Evolutionary conservation across 805 yeast species (phyloP), one percentile per base, ranked within the genome.

Genomic region (Ogataea ganodermae): DNA sequence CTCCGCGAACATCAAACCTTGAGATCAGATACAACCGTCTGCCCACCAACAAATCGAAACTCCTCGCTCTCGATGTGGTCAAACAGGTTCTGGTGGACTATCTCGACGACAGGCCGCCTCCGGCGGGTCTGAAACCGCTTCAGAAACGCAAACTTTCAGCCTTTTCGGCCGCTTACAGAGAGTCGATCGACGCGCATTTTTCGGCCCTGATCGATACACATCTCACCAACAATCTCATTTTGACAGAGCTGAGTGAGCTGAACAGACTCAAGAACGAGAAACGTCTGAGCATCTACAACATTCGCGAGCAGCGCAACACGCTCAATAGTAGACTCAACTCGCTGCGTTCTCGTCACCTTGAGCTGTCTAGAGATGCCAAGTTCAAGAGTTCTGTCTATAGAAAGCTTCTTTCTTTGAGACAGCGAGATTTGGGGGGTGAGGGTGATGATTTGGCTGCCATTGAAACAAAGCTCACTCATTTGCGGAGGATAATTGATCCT

Each of bases 31-130:
- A 65, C 41, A 49, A 54, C 20, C 56, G 67, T 30, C 45, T 59
- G 23, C 62, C 67, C 3, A 53, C 60, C 6, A 65, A 67, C 35
- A 56, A 55, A 37, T 48, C 63, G 5, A 59, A 55, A 43, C 40
- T 69, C 13, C 58, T 65, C 4, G 58, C 70, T 7, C 41, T 67
- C 37, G 73, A 68, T 51, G 69, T 68, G 13, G 51, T 68, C 13
- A 52, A 56, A 18, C 69, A 66, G 50, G 52, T 67, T 18, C 18
- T 67, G 18, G 48, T 44, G 10, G 72, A 68, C 40, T 64, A 56
- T 49, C 50, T 67, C 5, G 42, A 55, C 48, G 56, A 35, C 46
- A 2, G 58, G 6, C 40, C 35, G 16, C 30, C 35, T 1, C 42
- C 58, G 4, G 57, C 54, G 1, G 45, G 53, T 20, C 53, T 42